Percentiles rank a stretch among this genome's conserved stretches.
Conservation (phyloP, 306 rosid species). For the Prunus fruticosa region DNA sequence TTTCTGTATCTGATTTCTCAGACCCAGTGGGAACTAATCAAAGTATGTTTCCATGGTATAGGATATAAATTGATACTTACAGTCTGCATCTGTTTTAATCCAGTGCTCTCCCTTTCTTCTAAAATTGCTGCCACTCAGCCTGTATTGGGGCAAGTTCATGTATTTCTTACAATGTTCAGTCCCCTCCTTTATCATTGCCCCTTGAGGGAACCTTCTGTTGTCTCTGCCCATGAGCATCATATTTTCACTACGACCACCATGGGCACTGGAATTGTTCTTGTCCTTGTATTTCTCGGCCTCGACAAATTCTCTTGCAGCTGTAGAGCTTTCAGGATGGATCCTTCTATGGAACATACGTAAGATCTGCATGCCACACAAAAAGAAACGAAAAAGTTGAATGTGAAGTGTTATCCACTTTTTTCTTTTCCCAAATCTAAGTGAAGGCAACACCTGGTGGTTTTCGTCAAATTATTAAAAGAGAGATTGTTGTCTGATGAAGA, state of each 20-base stretch:
- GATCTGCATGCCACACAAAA: conserved; percentile 52
- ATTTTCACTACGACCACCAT: conserved; percentile 29
- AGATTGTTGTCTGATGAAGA: background rate
- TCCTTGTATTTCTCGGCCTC: conserved; percentile 36
- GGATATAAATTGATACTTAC: conserved; percentile 54
- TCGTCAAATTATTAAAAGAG: background rate
- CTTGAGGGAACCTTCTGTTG: conserved; percentile 29
- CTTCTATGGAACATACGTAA: conserved; percentile 62
- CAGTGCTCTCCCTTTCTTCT: conserved; percentile 70
- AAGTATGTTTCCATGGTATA: background rate
- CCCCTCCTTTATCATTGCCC: conserved; percentile 35
- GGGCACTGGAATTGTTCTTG: conserved; percentile 29
- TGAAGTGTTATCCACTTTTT: background rate
- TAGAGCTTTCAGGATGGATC: conserved; percentile 63
- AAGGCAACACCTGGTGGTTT: conserved; percentile 4
- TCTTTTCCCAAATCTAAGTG: background rate
- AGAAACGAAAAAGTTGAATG: conserved; percentile 15
- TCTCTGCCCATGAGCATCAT: conserved; percentile 29
- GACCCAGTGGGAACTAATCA: background rate
- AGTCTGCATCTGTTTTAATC: conserved; percentile 90
- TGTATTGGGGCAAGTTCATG: conserved; percentile 41
- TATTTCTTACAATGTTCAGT: conserved; percentile 29
- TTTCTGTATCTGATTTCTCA: conserved; percentile 3
- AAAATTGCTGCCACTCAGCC: conserved; percentile 31
- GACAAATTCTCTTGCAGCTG: conserved; percentile 27